A percentile compares a stretch with the other conserved stretches of the same genome.
Conservation (phyloP, 1,284 basidiomycete species). For the Ustilago loliicola region DNA sequence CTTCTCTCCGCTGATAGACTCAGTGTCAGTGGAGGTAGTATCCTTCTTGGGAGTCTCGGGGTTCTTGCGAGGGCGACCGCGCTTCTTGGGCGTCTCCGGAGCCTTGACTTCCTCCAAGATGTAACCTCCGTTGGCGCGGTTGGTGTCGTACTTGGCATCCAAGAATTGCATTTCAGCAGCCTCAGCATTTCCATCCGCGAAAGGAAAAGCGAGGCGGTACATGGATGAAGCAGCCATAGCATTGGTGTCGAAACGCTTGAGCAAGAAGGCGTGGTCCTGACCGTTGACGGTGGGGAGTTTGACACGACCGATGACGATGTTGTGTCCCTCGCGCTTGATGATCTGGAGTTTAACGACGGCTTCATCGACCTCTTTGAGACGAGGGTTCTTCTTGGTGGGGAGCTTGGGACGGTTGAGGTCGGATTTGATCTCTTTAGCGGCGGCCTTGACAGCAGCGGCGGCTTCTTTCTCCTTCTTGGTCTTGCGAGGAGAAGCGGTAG, state of each 20-base stretch:
- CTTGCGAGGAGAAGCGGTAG: conserved; percentile 49
- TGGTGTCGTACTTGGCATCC: conserved; percentile 81
- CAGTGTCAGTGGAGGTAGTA: conserved; percentile 33
- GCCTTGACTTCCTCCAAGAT: conserved; percentile 73
- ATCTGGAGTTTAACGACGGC: conserved; percentile 83
- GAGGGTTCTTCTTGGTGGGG: conserved; percentile 63
- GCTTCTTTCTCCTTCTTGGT: conserved; percentile 44
- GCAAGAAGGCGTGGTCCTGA: conserved; percentile 84
- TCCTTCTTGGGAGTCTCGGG: conserved; percentile 48
- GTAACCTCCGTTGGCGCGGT: conserved; percentile 83
- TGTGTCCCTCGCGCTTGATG: conserved; percentile 82
- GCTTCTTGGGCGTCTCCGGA: conserved; percentile 52
- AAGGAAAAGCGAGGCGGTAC: conserved; percentile 96
- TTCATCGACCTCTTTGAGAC: conserved; percentile 58
- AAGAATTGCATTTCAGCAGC: conserved; percentile 86
- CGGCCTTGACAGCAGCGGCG: conserved; percentile 19
- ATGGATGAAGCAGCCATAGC: conserved; percentile 96
- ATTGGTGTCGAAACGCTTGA: conserved; percentile 93
- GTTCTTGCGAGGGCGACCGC: conserved; percentile 54
- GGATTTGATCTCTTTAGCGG: conserved; percentile 36
- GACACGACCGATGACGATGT: conserved; percentile 89
- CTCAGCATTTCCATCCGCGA: conserved; percentile 83
- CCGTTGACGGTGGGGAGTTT: conserved; percentile 83
- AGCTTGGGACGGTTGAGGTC: conserved; percentile 53
- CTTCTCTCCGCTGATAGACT: conserved; percentile 36